Conservation (phyloP, 2,329 filamentous ascomycete genomes). For the Rhynchosporium agropyri region DNA sequence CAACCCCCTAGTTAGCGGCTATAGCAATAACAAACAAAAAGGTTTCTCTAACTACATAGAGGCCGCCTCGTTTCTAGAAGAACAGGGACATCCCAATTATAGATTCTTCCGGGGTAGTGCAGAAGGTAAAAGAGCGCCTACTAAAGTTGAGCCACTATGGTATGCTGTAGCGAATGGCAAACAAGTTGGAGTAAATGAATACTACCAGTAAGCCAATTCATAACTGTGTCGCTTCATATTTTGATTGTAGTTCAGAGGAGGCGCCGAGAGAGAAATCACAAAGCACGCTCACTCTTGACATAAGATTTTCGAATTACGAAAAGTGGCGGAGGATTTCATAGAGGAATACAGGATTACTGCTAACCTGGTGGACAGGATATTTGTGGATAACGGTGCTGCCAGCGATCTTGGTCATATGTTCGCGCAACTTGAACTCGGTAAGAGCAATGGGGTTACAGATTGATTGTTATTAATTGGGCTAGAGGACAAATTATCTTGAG, state of each 20-base stretch:
- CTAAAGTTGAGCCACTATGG: no score
- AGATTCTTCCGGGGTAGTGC: no score
- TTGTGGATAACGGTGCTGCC: conserved; percentile 1
- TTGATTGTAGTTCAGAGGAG: conserved; percentile 1
- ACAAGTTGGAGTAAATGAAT: conserved; percentile 18
- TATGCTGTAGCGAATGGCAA: conserved; percentile 19
- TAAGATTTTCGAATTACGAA: conserved; percentile 6
- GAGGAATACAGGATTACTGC: conserved; percentile 1
- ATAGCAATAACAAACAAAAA: no score
- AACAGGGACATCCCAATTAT: no score
- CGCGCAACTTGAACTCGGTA: not conserved
- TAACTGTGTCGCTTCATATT: conserved; percentile 1
- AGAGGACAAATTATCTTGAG: no score
- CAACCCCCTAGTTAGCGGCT: no score
- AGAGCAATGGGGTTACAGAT: not conserved
- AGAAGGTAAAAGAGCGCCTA: no score
- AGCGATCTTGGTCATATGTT: conserved; percentile 3
- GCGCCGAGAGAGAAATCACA: conserved; percentile 4
- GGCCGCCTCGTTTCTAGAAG: no score
- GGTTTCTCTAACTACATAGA: no score
- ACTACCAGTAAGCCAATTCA: conserved; percentile 13
- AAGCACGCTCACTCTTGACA: not conserved
- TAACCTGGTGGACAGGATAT: not conserved
- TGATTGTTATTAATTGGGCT: not conserved
- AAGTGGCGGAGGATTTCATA: conserved; percentile 3